Conservation (phyloP, 495 filamentous ascomycete genomes). For the Podospora comata region DNA sequence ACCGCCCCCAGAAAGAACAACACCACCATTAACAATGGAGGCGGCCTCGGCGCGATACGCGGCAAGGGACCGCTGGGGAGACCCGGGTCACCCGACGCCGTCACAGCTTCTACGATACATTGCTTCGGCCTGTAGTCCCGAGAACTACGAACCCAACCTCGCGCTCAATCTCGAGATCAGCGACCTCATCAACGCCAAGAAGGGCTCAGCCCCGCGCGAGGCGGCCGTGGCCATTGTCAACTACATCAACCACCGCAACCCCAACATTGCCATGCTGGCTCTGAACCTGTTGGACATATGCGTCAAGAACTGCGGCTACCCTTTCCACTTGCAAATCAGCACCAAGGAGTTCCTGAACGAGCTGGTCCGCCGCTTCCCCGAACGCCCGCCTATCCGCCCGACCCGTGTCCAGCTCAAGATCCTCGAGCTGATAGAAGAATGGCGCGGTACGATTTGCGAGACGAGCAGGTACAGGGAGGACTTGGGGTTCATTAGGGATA, state of each 20-base stretch:
- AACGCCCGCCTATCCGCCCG: slow-evolving; percentile 82
- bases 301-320: slow-evolving; percentile 99
- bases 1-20: background rate
- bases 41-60: slow-evolving; percentile 93
- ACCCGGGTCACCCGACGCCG: slow-evolving; percentile 69
- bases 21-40: slow-evolving; percentile 58
- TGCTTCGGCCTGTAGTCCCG: slow-evolving; percentile 88
- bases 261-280: slow-evolving; percentile 88
- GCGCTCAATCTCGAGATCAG: slow-evolving; percentile 94
- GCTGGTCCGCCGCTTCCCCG: slow-evolving; percentile 92
- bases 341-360: slow-evolving; percentile 99
- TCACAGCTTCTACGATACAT: slow-evolving; percentile 93
- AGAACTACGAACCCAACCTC: slow-evolving; percentile 96
- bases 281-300: slow-evolving; percentile 94
- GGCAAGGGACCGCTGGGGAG: slow-evolving; percentile 90
- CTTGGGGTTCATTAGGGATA: slow-evolving; percentile 92
- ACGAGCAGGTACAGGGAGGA: slow-evolving; percentile 97
- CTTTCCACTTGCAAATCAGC: slow-evolving; percentile 96
- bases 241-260: slow-evolving; percentile 92
- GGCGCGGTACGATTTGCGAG: slow-evolving; percentile 96
- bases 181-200: slow-evolving; percentile 96
- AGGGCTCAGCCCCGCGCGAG: slow-evolving; percentile 94
- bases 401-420: slow-evolving; percentile 87
- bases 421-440: slow-evolving; percentile 96
- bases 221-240: slow-evolving; percentile 91